Percentiles rank a stretch among this genome's conserved stretches.
phyloP scores from a whole-genome alignment of 805 yeast genomes.

The Candida montana region DNA sequence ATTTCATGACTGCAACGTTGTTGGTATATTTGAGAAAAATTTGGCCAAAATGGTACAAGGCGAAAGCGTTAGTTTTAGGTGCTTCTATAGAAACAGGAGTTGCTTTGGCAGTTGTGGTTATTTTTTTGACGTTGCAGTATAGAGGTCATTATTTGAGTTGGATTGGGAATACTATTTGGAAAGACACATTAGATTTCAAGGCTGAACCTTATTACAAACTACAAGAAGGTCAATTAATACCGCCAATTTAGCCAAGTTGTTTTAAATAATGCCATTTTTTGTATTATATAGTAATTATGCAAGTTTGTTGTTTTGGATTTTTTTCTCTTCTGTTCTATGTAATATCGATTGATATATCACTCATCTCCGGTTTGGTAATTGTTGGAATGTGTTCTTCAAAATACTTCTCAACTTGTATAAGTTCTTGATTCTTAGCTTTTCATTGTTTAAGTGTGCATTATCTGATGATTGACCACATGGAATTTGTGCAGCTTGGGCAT shows the following conservation, averaged over 20 bases:
- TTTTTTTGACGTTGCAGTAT: conserved; percentile 47
- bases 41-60: conserved; percentile 54
- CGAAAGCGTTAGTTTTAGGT: conserved; percentile 54
- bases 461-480: conserved; percentile 97
- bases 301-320: background rate
- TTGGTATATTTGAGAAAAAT: conserved; percentile 41
- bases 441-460: conserved; percentile 89
- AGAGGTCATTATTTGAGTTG: conserved; percentile 39
- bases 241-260: conserved; percentile 4
- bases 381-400: conserved; percentile 27
- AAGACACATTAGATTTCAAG: conserved; percentile 33
- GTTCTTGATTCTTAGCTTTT: conserved; percentile 73
- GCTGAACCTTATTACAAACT: conserved; percentile 29
- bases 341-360: background rate
- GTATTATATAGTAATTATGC: background rate
- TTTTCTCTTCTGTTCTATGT: background rate
- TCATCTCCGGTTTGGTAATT: conserved; percentile 17
- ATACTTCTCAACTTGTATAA: conserved; percentile 69
- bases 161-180: conserved; percentile 58
- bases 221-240: conserved; percentile 31
- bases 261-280: background rate
- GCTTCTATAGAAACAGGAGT: conserved; percentile 63
- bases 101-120: conserved; percentile 51
- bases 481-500: conserved; percentile 89
- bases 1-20: conserved; percentile 39